Conservation (phyloP, 2,329 filamentous ascomycete genomes). For the Mariannaea sp. region DNA sequence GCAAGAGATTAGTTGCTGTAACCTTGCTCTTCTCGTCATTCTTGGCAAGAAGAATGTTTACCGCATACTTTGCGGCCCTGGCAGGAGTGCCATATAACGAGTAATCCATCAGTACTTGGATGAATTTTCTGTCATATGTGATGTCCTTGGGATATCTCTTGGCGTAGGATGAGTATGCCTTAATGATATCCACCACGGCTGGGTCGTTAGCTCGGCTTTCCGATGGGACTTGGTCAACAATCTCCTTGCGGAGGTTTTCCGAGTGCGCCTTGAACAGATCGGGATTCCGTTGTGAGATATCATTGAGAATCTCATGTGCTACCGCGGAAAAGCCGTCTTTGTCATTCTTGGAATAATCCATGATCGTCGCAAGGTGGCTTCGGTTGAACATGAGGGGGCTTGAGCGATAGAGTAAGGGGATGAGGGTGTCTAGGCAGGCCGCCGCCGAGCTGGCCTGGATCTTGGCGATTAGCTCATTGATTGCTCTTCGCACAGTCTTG, state of each 20-base stretch:
- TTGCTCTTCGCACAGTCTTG: slow-evolving; percentile 84
- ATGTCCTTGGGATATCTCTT: slow-evolving; percentile 85
- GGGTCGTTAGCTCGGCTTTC: slow-evolving; percentile 69
- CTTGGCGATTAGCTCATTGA: slow-evolving; percentile 86
- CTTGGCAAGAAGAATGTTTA: slow-evolving; percentile 84
- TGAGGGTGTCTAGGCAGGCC: slow-evolving; percentile 77
- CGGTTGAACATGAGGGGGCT: slow-evolving; percentile 89
- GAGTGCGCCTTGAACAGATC: slow-evolving; percentile 93
- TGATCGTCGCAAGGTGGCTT: slow-evolving; percentile 88
- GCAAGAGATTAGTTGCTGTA: slow-evolving; percentile 81
- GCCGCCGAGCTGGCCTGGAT: slow-evolving; percentile 69
- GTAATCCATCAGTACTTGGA: slow-evolving; percentile 80
- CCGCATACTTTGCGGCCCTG: slow-evolving; percentile 88
- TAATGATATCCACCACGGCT: slow-evolving; percentile 84
- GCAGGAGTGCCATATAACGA: slow-evolving; percentile 81
- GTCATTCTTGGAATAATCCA: slow-evolving; percentile 84
- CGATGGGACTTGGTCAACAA: slow-evolving; percentile 80
- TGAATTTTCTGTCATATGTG: slow-evolving; percentile 78
- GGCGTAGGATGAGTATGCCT: slow-evolving; percentile 91
- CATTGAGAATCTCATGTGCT: slow-evolving; percentile 87
- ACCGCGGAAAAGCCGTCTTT: slow-evolving; percentile 76
- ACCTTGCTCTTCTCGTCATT: slow-evolving; percentile 75
- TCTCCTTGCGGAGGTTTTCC: slow-evolving; percentile 84
- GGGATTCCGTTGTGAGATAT: slow-evolving; percentile 88
- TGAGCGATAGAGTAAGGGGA: slow-evolving; percentile 81